Evolutionary conservation across 192 early-diverging fungal genomes (phyloP).

Genomic region (Dimargaris cristalligena): DNA sequence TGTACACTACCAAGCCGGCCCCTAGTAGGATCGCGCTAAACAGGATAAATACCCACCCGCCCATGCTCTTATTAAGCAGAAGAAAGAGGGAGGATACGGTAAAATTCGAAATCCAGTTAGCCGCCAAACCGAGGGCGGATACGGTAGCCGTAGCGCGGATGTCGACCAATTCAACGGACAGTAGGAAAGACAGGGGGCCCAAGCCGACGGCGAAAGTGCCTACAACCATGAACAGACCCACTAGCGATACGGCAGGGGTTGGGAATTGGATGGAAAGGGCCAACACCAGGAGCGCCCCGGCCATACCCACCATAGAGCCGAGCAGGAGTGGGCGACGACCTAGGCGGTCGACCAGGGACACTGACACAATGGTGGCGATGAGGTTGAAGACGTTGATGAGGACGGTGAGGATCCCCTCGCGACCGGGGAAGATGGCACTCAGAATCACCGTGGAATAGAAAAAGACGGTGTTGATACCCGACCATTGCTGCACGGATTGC

Average conservation of each 20-base stretch:
- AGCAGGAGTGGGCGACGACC: constrained; percentile 57
- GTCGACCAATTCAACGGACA: constrained; percentile 57
- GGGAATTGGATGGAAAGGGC: constrained; percentile 38
- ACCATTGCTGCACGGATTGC: constrained; percentile 72
- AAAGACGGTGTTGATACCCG: constrained; percentile 79
- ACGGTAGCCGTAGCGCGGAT: constrained; percentile 46
- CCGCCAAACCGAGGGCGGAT: constrained; percentile 37
- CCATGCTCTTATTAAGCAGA: constrained; percentile 26
- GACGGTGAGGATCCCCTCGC: constrained; percentile 52
- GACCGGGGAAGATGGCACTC: constrained; percentile 38
- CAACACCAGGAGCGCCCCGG: constrained; percentile 32
- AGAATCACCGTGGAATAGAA: constrained; percentile 71
- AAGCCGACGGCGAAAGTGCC: constrained; percentile 58
- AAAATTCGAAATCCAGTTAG: constrained; percentile 52
- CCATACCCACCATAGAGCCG: constrained; percentile 40
- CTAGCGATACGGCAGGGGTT: constrained; percentile 35
- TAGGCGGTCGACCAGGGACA: constrained; percentile 51
- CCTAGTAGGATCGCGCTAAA: constrained; percentile 33
- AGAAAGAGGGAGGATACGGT: constrained; percentile 44
- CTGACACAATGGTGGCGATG: constrained; percentile 53
- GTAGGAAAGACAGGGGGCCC: constrained; percentile 74
- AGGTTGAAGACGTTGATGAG: constrained; percentile 61
- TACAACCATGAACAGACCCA: constrained; percentile 58
- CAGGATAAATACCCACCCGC: constrained; percentile 43
- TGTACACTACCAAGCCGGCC: constrained; percentile 23